Conservation (phyloP, 2,329 filamentous ascomycete species). For the Pezicula neosporulosa region DNA sequence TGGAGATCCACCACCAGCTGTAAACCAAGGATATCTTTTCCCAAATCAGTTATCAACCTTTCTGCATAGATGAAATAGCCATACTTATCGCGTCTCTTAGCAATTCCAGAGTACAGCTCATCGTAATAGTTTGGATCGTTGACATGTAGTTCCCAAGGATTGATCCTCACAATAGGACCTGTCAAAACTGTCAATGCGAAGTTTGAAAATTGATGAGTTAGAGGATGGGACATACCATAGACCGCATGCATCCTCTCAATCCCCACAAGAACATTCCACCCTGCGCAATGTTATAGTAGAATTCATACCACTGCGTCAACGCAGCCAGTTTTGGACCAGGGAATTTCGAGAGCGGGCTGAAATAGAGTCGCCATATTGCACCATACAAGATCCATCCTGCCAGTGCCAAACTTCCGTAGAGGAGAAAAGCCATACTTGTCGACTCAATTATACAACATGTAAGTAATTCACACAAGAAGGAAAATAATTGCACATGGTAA, state of each 20-base stretch:
- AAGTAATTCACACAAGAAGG: too few relatives aligned
- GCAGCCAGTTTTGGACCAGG: conserved; percentile 19
- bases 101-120: conserved; percentile 13
- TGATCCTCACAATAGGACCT: conserved; percentile 30
- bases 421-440: too few relatives aligned
- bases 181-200: not conserved
- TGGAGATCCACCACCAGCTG: not conserved
- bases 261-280: conserved; percentile 5
- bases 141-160: conserved; percentile 21
- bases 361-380: conserved; percentile 12
- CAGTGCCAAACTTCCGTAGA: too few relatives aligned
- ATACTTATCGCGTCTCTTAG: not conserved
- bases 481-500: too few relatives aligned
- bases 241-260: conserved; percentile 1
- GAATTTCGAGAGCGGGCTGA: conserved; percentile 15
- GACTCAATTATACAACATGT: too few relatives aligned
- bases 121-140: conserved; percentile 26
- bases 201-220: not conserved
- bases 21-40: not conserved
- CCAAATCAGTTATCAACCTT: not conserved
- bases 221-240: not conserved
- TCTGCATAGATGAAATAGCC: conserved; percentile 4
- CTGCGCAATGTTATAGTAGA: conserved; percentile 16
- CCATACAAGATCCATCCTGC: not conserved
- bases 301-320: conserved; percentile 15